phyloP scores from a whole-genome alignment of 2,329 filamentous ascomycete species.

The Scedosporium aurantiacum region DNA sequence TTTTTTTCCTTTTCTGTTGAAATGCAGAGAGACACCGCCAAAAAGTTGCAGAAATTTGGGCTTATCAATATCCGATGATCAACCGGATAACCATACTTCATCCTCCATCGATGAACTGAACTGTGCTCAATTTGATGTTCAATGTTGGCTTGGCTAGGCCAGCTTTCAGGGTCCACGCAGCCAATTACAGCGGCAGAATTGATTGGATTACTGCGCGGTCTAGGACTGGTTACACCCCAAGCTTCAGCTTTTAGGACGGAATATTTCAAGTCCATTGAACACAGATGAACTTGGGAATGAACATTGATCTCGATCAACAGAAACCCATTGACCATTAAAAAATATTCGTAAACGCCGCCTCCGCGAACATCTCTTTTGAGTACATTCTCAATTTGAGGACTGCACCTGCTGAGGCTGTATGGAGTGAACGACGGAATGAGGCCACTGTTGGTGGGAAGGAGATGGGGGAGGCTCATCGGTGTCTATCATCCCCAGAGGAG shows the following conservation, averaged over 20 bases:
- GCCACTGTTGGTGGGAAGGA: neutral
- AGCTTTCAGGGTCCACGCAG: neutral
- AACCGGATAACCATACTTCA: neutral
- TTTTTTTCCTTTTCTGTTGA: neutral
- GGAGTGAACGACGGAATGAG: neutral
- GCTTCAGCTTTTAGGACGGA: neutral
- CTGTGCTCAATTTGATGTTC: no score
- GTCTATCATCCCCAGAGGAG: neutral
- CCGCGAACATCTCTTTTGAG: neutral
- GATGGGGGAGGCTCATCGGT: neutral
- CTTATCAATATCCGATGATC: constrained; percentile 6
- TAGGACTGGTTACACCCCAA: neutral
- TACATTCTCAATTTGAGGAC: neutral
- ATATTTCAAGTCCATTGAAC: no score
- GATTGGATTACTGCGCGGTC: neutral
- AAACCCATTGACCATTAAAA: no score
- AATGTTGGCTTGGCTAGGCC: neutral
- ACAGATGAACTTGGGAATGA: neutral
- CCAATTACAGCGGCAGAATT: neutral
- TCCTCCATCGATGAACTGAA: neutral
- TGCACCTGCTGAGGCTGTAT: neutral
- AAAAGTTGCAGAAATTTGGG: constrained; percentile 2
- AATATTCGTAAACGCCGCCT: neutral
- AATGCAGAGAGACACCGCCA: neutral
- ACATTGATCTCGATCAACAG: neutral